phyloP scores from a whole-genome alignment of 2,329 filamentous ascomycete genomes.

The Hymenoscyphus repandus region DNA sequence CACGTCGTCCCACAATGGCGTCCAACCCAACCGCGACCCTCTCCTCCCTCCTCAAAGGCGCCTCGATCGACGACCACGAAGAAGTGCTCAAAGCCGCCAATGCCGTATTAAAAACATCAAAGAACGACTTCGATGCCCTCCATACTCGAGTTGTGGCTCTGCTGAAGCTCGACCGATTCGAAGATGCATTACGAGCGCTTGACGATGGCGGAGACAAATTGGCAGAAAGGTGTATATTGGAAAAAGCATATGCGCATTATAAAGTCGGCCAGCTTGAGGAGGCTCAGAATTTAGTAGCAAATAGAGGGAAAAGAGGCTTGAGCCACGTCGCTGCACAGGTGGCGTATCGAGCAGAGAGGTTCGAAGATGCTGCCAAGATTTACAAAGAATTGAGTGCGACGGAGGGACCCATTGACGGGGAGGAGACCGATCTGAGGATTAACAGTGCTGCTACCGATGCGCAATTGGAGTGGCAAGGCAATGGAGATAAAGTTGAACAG shows the following conservation, averaged over 20 bases:
- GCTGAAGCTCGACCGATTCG: conserved; percentile 76
- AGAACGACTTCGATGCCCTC: conserved; percentile 51
- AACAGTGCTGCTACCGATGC: conserved; percentile 69
- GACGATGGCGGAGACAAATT: conserved; percentile 57
- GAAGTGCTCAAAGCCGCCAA: conserved; percentile 63
- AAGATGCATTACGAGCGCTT: conserved; percentile 67
- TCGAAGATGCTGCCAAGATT: conserved; percentile 57
- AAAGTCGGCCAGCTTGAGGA: conserved; percentile 66
- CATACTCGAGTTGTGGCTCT: conserved; percentile 70
- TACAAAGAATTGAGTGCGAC: conserved; percentile 54
- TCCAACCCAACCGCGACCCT: conserved; percentile 30
- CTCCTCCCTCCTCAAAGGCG: conserved; percentile 40
- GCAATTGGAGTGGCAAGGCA: conserved; percentile 66
- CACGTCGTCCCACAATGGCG: conserved; percentile 21
- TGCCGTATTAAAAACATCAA: conserved; percentile 56
- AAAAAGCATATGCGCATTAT: conserved; percentile 79
- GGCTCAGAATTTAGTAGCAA: conserved; percentile 42
- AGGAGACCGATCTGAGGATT: conserved; percentile 71
- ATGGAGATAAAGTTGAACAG: conserved; percentile 25
- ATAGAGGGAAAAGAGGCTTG: conserved; percentile 22
- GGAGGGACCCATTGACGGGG: conserved; percentile 44
- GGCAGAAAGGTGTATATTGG: conserved; percentile 56
- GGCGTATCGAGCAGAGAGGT: conserved; percentile 71
- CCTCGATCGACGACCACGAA: conserved; percentile 64
- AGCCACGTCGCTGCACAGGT: conserved; percentile 58